Evolutionary conservation across 805 yeast genomes (phyloP).

Genomic region (Danielia oregonensis): DNA sequence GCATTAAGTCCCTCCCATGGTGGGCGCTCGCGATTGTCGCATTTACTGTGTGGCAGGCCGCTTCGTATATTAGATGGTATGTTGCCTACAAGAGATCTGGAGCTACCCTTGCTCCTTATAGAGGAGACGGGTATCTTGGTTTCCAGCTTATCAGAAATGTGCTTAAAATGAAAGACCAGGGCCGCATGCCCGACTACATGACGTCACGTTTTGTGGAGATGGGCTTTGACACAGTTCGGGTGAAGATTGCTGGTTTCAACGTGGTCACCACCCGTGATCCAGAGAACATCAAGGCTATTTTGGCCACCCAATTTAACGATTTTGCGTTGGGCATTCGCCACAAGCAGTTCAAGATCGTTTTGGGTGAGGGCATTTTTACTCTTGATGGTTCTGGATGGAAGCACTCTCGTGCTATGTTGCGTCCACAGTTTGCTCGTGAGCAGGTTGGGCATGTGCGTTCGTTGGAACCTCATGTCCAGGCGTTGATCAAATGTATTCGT

Average conservation of each 20-base stretch:
- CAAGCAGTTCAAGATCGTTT: slow-evolving; percentile 16
- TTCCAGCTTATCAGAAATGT: slow-evolving; percentile 5
- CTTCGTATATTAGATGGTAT: too few species aligned
- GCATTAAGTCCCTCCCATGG: background rate
- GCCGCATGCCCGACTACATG: slow-evolving; percentile 10
- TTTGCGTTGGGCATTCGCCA: slow-evolving; percentile 23
- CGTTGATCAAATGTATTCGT: slow-evolving; percentile 14
- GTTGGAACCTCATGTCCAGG: slow-evolving; percentile 23
- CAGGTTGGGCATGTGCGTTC: slow-evolving; percentile 23
- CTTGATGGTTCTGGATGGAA: slow-evolving; percentile 28
- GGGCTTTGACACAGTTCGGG: slow-evolving; percentile 4
- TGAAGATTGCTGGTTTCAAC: slow-evolving; percentile 9
- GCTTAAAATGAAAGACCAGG: slow-evolving; percentile 5
- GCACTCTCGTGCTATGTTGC: slow-evolving; percentile 25
- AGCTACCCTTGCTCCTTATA: slow-evolving; percentile 8
- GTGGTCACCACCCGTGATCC: slow-evolving; percentile 17
- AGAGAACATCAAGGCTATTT: slow-evolving; percentile 24
- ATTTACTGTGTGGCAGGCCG: background rate
- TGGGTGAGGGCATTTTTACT: slow-evolving; percentile 27
- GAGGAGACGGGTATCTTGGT: slow-evolving; percentile 11
- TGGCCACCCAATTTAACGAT: slow-evolving; percentile 25
- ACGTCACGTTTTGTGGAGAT: slow-evolving; percentile 4
- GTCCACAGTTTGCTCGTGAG: slow-evolving; percentile 27
- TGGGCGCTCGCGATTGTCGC: background rate
- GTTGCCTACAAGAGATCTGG: slow-evolving; percentile 4